Base-by-base conservation (phyloP, 495 filamentous ascomycete species). In the Neurospora sp. region DNA sequence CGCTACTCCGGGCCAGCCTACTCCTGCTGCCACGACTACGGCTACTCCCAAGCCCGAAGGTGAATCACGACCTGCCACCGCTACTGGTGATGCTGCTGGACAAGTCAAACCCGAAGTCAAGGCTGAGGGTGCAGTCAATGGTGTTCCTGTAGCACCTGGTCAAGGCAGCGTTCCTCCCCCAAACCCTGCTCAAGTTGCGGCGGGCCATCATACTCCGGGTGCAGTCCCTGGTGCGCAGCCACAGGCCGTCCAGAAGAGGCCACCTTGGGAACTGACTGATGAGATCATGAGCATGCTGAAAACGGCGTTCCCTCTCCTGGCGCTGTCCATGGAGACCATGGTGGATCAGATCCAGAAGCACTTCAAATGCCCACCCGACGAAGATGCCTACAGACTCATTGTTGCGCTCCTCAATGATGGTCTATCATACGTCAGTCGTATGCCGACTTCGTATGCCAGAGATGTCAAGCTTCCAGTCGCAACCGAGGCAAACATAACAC, bases 271-370 rank as follows among this genome's bases (percentile, higher is more conserved):
- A 78, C 90, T 94, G 77, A 93, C 93, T 0, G 96, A 99, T 72
- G 95, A 98, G 80, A 94, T 98, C 72, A 93, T 96, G 88, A 91
- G 92, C 40, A 90, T 91, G 38, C 89, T 99, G 69, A 98, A 98
- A 85, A 97, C 94, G 17, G 94, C 94, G 0, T 98, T 98, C 84
- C 96, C 96, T 24, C 85, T 99, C 45, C 90, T 99, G 74, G 95
- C 96, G 4, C 84, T 98, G 40, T 98, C 96, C 3, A 98, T 99
- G 94, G 96, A 99, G 83, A 96, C 94, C 1, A 98, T 99, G 95
- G 94, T 97, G 39, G 96, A 99, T 78, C 94, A 97, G 82, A 97
- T 98, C 75, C 90, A 92, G 81, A 98, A 97, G 86, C 91, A 98
- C 82, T 98, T 98, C 88, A 98, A 98, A 80, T 98, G 95, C 78